Evolutionary conservation across 345 rosid species (phyloP).

Genomic region (Turnera subulata): DNA sequence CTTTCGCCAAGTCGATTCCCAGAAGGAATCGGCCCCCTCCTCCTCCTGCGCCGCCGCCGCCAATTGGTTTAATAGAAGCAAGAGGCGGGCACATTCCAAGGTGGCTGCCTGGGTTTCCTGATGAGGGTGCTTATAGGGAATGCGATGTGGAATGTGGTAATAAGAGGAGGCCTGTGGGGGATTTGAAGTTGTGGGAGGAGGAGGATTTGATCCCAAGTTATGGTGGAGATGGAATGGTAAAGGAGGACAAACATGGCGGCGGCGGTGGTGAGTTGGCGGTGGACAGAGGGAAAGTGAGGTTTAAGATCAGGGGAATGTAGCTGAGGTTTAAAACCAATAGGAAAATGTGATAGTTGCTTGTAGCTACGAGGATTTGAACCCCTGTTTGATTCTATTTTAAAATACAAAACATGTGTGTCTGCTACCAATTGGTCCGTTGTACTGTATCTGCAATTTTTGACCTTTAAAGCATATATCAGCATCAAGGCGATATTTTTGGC

Average conservation of each 20-base stretch:
- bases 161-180: background rate
- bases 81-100: conserved; percentile 22
- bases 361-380: background rate
- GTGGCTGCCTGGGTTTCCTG: conserved; percentile 42
- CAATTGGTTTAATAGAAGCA: background rate
- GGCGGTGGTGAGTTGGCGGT: conserved; percentile 13
- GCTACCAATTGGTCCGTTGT: no score
- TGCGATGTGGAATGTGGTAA: background rate
- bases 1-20: conserved; percentile 55
- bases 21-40: background rate
- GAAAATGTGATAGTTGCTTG: background rate
- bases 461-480: no score
- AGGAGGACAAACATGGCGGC: background rate
- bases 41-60: background rate
- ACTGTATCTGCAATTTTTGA: background rate
- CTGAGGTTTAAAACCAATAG: background rate
- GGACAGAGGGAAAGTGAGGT: conserved; percentile 21
- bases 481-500: no score
- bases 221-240: background rate
- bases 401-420: background rate
- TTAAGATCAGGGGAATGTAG: conserved; percentile 14
- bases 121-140: conserved; percentile 8
- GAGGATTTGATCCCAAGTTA: background rate
- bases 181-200: conserved; percentile 26
- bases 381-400: background rate